Evolutionary conservation across 768 basidiomycete species (phyloP).

Genomic region (Mycena vulgaris): DNA sequence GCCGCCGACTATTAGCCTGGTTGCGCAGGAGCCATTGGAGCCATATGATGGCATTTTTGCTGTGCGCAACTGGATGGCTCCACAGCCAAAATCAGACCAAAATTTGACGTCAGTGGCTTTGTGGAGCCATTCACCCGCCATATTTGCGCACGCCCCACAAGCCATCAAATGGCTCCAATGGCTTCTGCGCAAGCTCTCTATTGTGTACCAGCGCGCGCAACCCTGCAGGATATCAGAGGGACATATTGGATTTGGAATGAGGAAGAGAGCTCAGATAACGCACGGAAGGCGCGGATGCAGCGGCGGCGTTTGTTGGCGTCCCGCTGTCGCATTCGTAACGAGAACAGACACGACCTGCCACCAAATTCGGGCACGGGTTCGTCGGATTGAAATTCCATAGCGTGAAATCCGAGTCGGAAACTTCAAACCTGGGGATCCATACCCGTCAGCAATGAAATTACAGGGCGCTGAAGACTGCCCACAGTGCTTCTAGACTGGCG

Average conservation of each 20-base stretch:
- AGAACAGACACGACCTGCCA: constrained; percentile 1
- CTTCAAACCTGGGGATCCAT: background rate
- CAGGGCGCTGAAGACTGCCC: background rate
- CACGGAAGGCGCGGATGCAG: constrained; percentile 7
- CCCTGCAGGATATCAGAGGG: background rate
- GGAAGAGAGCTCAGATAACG: background rate
- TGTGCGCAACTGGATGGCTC: too few relatives aligned
- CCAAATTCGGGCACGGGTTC: constrained; percentile 13
- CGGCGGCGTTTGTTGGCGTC: constrained; percentile 20
- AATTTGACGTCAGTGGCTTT: too few relatives aligned
- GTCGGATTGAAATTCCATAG: constrained; percentile 6
- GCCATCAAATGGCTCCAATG: too few relatives aligned
- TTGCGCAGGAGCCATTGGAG: too few relatives aligned
- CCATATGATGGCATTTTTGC: too few relatives aligned
- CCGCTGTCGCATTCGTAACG: constrained; percentile 7
- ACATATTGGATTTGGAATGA: background rate
- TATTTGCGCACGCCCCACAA: too few relatives aligned
- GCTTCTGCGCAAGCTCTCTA: too few relatives aligned
- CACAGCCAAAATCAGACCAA: too few relatives aligned
- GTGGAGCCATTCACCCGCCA: too few relatives aligned
- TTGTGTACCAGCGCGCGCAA: background rate
- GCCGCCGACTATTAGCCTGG: constrained; percentile 2
- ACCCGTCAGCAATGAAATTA: background rate
- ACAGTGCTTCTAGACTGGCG: background rate
- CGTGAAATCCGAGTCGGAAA: constrained; percentile 3